phyloP scores from a whole-genome alignment of 768 basidiomycete genomes.

The Termitomyces sp. region DNA sequence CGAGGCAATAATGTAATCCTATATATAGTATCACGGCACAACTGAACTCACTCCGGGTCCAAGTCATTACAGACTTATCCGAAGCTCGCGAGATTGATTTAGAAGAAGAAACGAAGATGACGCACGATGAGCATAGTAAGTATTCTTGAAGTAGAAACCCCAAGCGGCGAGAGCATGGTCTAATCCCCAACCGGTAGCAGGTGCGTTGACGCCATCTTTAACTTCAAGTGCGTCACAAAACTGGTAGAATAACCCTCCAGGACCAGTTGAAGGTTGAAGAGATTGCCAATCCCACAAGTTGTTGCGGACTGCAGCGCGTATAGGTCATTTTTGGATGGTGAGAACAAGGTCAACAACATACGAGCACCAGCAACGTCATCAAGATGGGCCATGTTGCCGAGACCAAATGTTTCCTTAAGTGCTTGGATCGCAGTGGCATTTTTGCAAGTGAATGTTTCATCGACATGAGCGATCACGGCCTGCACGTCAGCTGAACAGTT shows the following conservation, averaged over 20 bases:
- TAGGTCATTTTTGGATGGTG: background rate
- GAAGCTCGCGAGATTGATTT: background rate
- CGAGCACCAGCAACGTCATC: constrained; percentile 66
- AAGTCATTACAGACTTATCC: constrained; percentile 47
- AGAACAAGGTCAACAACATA: constrained; percentile 20
- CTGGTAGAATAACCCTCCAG: constrained; percentile 44
- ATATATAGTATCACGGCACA: background rate
- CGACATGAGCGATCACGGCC: constrained; percentile 59
- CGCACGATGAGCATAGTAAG: constrained; percentile 47
- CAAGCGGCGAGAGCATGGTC: constrained; percentile 58
- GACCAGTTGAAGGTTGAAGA: constrained; percentile 49
- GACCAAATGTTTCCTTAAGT: constrained; percentile 58
- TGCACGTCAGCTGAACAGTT: constrained; percentile 77
- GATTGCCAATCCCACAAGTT: constrained; percentile 70
- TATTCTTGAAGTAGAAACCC: constrained; percentile 53
- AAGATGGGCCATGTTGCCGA: constrained; percentile 52
- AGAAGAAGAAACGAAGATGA: constrained; percentile 7
- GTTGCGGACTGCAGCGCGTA: constrained; percentile 45
- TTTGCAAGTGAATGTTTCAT: constrained; percentile 47
- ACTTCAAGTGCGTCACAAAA: constrained; percentile 72
- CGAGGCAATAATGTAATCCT: background rate
- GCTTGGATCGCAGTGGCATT: constrained; percentile 44
- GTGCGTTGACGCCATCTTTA: constrained; percentile 49
- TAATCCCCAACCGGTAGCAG: constrained; percentile 57
- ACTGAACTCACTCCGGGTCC: constrained; percentile 43